Conservation (phyloP, 2,329 filamentous ascomycete species). For the Ophiosphaerella herpotricha region DNA sequence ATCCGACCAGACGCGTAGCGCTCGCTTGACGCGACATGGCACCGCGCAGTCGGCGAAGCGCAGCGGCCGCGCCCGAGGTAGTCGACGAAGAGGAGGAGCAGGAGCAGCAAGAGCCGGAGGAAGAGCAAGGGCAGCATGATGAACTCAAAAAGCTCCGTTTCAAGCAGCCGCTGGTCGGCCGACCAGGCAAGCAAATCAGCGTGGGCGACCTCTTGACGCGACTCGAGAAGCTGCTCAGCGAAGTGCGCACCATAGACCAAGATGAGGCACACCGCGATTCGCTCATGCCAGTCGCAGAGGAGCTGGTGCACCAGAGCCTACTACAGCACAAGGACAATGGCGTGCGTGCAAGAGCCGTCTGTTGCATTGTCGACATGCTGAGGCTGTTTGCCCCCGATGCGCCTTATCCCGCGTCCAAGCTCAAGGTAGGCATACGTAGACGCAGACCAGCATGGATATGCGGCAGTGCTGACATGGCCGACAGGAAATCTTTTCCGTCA, state of each 20-base stretch:
- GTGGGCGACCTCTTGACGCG: conserved; percentile 81
- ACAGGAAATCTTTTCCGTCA: conserved; percentile 90
- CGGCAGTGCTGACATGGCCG: conserved; percentile 11
- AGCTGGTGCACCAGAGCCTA: conserved; percentile 80
- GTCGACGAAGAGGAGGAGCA: conserved; percentile 28
- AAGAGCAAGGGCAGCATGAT: conserved; percentile 54
- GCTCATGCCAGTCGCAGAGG: conserved; percentile 80
- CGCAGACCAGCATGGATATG: too few relatives aligned
- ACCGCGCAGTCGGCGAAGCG: conserved; percentile 46
- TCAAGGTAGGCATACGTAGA: conserved; percentile 68
- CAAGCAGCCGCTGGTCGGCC: conserved; percentile 86
- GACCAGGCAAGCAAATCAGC: conserved; percentile 85
- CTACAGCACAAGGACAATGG: conserved; percentile 91
- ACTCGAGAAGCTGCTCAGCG: conserved; percentile 77
- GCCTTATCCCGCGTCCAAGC: conserved; percentile 85
- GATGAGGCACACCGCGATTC: conserved; percentile 83
- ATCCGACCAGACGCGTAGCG: conserved; percentile 24
- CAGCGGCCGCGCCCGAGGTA: conserved; percentile 37
- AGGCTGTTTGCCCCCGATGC: conserved; percentile 92
- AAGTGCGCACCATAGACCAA: conserved; percentile 85
- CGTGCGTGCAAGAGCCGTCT: conserved; percentile 84
- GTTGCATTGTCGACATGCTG: conserved; percentile 91
- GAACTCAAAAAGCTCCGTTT: conserved; percentile 65
- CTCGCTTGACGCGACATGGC: conserved; percentile 39
- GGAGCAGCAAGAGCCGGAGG: conserved; percentile 29